A percentile compares a stretch with the other conserved stretches of the same genome.
These are phyloP conservation scores for Paecilomyces dactylethromorphus DNA, from an alignment of 2,329 filamentous ascomycete genomes.

Conservation along the genomic window DNA sequence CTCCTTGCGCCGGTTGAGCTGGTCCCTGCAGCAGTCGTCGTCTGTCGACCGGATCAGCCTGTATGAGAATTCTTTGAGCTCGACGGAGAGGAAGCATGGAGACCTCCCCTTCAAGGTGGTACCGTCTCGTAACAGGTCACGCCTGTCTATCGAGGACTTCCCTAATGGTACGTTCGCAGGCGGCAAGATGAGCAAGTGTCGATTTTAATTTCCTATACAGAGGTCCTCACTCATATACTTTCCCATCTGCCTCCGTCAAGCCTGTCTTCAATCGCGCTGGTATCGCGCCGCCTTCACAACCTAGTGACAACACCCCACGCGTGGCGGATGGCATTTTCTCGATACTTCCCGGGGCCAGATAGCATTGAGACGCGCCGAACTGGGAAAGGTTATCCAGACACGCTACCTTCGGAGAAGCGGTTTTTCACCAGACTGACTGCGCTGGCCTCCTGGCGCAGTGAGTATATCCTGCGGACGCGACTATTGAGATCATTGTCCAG, in stretches of 20 bases:
- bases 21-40: slow-evolving; percentile 29
- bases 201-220: slow-evolving; percentile 41
- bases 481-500: slow-evolving; percentile 73
- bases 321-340: slow-evolving; percentile 87
- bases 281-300: slow-evolving; percentile 79
- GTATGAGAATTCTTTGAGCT: slow-evolving; percentile 45
- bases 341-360: slow-evolving; percentile 77
- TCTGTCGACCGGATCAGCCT: slow-evolving; percentile 47
- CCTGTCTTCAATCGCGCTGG: slow-evolving; percentile 72
- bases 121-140: slow-evolving; percentile 36
- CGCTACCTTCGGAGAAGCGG: slow-evolving; percentile 64
- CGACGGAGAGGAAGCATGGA: slow-evolving; percentile 30
- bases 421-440: slow-evolving; percentile 76
- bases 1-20: slow-evolving; percentile 24
- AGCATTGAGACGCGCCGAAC: slow-evolving; percentile 39
- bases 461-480: slow-evolving; percentile 83
- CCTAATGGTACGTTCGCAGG: slow-evolving; percentile 64
- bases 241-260: slow-evolving; percentile 85
- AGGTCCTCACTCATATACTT: slow-evolving; percentile 84
- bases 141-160: slow-evolving; percentile 52
- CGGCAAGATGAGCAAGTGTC: slow-evolving; percentile 4
- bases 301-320: slow-evolving; percentile 87
- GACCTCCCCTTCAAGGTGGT: slow-evolving; percentile 48
- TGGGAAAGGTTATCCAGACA: slow-evolving; percentile 45
- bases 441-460: slow-evolving; percentile 88